These are phyloP conservation scores for Mycena alexandri DNA, from an alignment of 768 basidiomycete genomes.

Conservation along the genomic window DNA sequence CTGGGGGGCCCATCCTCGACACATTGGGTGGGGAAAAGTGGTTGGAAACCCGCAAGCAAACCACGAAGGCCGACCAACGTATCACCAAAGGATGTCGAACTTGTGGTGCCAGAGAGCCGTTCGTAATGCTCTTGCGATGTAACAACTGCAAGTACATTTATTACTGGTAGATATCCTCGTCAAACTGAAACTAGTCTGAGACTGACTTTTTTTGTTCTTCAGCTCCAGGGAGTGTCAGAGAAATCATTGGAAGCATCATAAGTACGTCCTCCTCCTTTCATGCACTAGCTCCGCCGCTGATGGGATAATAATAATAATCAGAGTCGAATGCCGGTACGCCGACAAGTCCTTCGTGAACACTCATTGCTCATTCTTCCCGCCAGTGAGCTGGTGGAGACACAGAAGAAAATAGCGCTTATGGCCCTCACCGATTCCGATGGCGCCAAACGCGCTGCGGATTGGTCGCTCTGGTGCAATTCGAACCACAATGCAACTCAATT, in stretches of 20 bases:
- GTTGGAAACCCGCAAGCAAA: conserved; percentile 34
- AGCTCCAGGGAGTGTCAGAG: conserved; percentile 45
- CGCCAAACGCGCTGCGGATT: conserved; percentile 40
- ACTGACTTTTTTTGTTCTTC: no score
- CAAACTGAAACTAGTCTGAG: no score
- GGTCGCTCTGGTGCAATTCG: conserved; percentile 38
- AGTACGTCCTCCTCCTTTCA: conserved; percentile 33
- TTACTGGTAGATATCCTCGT: no score
- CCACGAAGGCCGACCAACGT: conserved; percentile 34
- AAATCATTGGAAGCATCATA: conserved; percentile 41
- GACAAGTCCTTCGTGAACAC: background rate
- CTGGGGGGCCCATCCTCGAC: conserved; percentile 33
- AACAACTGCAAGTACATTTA: conserved; percentile 42
- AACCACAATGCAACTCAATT: conserved; percentile 32
- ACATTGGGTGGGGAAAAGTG: conserved; percentile 39
- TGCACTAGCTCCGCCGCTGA: background rate
- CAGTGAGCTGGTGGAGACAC: conserved; percentile 28
- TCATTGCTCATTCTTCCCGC: background rate
- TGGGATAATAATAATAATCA: background rate
- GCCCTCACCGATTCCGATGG: conserved; percentile 24
- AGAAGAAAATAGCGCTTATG: conserved; percentile 31
- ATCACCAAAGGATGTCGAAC: conserved; percentile 34
- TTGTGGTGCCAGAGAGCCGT: conserved; percentile 37
- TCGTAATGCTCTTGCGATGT: conserved; percentile 37
- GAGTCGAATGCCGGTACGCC: conserved; percentile 20